A percentile compares a stretch with the other conserved stretches of the same genome.
These are phyloP conservation scores for Axilococcus clingmanii DNA, from an alignment of 139 green algal genomes.

Conservation along the genomic window DNA sequence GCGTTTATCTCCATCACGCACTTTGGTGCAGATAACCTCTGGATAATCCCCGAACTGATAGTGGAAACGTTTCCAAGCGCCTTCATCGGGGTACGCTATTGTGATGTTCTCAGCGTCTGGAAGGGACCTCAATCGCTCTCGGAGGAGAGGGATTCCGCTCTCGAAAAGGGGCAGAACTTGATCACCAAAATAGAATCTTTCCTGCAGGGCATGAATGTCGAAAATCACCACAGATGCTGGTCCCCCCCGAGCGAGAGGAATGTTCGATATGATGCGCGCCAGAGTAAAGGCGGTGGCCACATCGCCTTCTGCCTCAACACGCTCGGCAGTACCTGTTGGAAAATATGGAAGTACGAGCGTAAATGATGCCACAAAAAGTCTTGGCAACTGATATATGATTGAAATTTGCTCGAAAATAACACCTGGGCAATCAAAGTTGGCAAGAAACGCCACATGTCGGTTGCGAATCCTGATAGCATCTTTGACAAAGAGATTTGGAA, in stretches of 20 bases:
- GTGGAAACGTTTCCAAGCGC: slow-evolving; percentile 97
- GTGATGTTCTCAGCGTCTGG: slow-evolving; percentile 74
- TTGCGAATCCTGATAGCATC: slow-evolving; percentile 83
- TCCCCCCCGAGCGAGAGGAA: slow-evolving; percentile 83
- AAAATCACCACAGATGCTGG: slow-evolving; percentile 92
- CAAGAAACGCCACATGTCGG: slow-evolving; percentile 92
- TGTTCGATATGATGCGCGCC: slow-evolving; percentile 89
- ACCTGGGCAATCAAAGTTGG: slow-evolving; percentile 82
- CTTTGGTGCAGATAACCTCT: slow-evolving; percentile 97
- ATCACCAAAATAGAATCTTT: slow-evolving; percentile 99
- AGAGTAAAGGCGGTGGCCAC: slow-evolving; percentile 94
- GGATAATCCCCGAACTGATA: slow-evolving; percentile 83
- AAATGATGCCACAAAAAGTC: slow-evolving; percentile 93
- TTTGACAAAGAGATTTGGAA: slow-evolving; percentile 97
- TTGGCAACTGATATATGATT: slow-evolving; percentile 92
- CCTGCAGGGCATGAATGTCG: slow-evolving; percentile 97
- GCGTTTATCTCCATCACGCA: slow-evolving; percentile 88
- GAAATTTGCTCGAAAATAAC: slow-evolving; percentile 95
- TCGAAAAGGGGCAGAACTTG: slow-evolving; percentile 93
- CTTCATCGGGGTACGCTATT: slow-evolving; percentile 97
- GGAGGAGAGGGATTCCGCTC: slow-evolving; percentile 79
- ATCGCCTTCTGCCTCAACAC: slow-evolving; percentile 81
- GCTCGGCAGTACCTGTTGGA: slow-evolving; percentile 82
- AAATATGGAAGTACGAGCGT: slow-evolving; percentile 98
- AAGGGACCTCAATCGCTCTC: slow-evolving; percentile 52